Evolutionary conservation across 305 asterid species (phyloP), one percentile per base, ranked within the genome.

Genomic region (Fraxinus sp.): DNA sequence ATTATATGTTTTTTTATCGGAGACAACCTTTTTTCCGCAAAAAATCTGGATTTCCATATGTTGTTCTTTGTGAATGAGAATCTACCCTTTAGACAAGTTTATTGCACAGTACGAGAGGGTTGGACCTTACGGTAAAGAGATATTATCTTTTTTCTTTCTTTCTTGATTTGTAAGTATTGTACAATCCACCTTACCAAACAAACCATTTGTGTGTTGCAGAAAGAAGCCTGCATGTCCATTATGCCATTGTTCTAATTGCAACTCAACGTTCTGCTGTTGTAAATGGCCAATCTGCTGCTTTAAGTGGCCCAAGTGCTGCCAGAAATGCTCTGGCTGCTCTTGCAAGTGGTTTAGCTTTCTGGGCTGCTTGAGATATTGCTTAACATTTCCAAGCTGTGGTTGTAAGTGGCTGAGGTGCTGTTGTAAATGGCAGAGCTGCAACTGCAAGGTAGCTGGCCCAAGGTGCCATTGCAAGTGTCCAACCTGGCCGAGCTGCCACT

Each of bases 201-300:
- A 71, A 20, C 81, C 49, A 37, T 76, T 49, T 82, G 7, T 79
- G 81, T 87, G 83, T 84, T 87, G 74, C 89, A 90, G 94, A 84
- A 90, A 89, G 78, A 89, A 85, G 77, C 78, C 85, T 66, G 86
- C 92, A 11, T 55, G 85, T 79, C 75, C 83, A 32, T 77, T 80
- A 18, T 85, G 87, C 84, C 85, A 81, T 35, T 84, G 85, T 86
- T 85, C 85, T 78, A 77, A 59, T 75, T 84, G 86, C 83, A 86
- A 82, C 66, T 36, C 32, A 52, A 77, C 79, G 26, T 80, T 83
- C 35, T 64, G 75, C 81, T 89, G 85, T 83, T 85, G 85, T 80
- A 79, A 70, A 33, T 77, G 83, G 64, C 74, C 87, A 55, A 18
- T 73, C 78, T 80, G 85, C 81, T 36, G 75, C 43, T 66, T 57